phyloP scores from a whole-genome alignment of 1,139 yeast genomes.

The Hyphopichia fennica region DNA sequence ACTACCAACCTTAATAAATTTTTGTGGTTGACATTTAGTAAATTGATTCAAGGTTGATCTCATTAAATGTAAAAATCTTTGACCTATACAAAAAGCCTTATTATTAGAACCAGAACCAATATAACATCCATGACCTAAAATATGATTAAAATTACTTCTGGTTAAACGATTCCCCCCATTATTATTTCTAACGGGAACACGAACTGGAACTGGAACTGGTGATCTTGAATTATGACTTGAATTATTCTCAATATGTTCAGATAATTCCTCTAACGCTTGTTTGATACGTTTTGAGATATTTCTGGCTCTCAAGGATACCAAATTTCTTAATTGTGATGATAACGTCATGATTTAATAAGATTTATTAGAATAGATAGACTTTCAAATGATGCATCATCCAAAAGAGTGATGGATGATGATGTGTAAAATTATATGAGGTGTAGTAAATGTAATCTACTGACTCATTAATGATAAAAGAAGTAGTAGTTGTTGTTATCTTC shows the following conservation, averaged over 20 bases:
- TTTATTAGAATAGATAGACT: too few relatives aligned
- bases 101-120: too few relatives aligned
- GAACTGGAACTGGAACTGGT: constrained; percentile 26
- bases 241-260: constrained; percentile 15
- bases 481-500: too few relatives aligned
- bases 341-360: too few relatives aligned
- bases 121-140: neutral
- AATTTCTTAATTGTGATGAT: constrained; percentile 10
- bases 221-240: constrained; percentile 14
- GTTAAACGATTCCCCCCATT: constrained; percentile 1
- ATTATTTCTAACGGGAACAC: constrained; percentile 13
- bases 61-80: neutral
- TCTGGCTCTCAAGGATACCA: constrained; percentile 22
- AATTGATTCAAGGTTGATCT: neutral
- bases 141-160: neutral
- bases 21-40: neutral
- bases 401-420: too few relatives aligned
- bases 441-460: too few relatives aligned
- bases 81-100: neutral
- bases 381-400: too few relatives aligned
- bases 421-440: too few relatives aligned
- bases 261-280: constrained; percentile 31
- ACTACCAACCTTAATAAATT: neutral
- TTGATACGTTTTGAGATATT: constrained; percentile 28
- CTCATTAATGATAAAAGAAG: too few relatives aligned